Evolutionary conservation across 257 asterid species (phyloP).

Genomic region (Forsythia suspensa): DNA sequence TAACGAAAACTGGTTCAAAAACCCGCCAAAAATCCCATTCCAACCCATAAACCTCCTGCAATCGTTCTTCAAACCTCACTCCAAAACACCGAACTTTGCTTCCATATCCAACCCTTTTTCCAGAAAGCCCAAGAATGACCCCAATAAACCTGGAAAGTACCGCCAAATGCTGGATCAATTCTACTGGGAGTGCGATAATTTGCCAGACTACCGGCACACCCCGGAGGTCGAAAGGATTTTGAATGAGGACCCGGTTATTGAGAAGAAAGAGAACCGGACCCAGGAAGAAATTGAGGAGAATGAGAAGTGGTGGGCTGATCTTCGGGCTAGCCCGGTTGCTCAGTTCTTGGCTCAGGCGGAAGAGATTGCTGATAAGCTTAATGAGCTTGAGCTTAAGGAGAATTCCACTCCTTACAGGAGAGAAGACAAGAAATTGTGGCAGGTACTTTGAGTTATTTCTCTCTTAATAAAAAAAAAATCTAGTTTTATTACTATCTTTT

Average conservation of each 20-base stretch:
- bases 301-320: conserved; percentile 72
- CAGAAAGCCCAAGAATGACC: conserved; percentile 38
- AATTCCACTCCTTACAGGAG: conserved; percentile 63
- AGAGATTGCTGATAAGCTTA: conserved; percentile 74
- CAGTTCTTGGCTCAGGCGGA: conserved; percentile 77
- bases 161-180: conserved; percentile 68
- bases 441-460: conserved; percentile 39
- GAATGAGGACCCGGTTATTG: conserved; percentile 63
- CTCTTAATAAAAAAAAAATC: background rate
- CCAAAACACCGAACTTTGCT: conserved; percentile 60
- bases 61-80: conserved; percentile 48
- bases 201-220: conserved; percentile 70
- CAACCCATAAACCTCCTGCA: conserved; percentile 52
- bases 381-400: conserved; percentile 69
- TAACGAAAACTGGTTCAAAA: conserved; percentile 71
- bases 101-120: conserved; percentile 62
- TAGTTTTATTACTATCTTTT: background rate
- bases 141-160: conserved; percentile 59
- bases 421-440: conserved; percentile 83
- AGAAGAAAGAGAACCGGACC: conserved; percentile 76
- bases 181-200: conserved; percentile 85
- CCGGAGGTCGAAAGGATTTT: conserved; percentile 78
- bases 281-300: conserved; percentile 81
- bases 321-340: conserved; percentile 67
- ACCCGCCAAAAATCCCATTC: conserved; percentile 51